These are phyloP conservation scores for Saccharomycopsis lassenensis DNA, from an alignment of 805 yeast genomes.

Conservation along the genomic window DNA sequence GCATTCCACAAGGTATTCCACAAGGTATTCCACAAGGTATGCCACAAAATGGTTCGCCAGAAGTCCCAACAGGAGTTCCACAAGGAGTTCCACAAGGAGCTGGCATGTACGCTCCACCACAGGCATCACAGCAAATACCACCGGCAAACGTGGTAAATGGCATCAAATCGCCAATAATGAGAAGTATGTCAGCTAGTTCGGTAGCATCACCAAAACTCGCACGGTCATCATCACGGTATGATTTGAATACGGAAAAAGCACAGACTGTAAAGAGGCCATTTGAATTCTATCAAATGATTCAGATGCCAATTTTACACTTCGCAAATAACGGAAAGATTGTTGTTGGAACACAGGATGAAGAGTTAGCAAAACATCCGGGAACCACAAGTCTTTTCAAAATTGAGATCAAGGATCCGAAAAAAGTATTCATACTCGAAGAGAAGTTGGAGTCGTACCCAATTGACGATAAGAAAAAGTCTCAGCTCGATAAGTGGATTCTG, in stretches of 20 bases:
- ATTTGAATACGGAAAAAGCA: not conserved
- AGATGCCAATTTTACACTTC: conserved; percentile 15
- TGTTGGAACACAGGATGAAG: not conserved
- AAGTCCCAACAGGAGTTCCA: not conserved
- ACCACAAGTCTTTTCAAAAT: not conserved
- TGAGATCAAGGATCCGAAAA: conserved; percentile 7
- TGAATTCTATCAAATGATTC: conserved; percentile 10
- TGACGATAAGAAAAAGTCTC: conserved; percentile 15
- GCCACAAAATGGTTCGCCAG: not conserved
- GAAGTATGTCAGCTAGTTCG: too few species aligned
- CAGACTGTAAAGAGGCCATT: conserved; percentile 5
- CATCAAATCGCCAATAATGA: too few species aligned
- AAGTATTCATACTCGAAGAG: conserved; percentile 8
- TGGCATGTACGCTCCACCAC: not conserved
- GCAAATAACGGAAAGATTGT: conserved; percentile 8
- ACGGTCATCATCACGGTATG: not conserved
- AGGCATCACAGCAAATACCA: not conserved
- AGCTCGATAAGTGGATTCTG: conserved; percentile 14
- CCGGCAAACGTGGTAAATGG: too few species aligned
- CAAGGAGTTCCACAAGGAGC: too few species aligned
- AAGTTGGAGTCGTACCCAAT: conserved; percentile 11
- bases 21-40: not conserved
- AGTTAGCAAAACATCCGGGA: not conserved
- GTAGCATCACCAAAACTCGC: not conserved
- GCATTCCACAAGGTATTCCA: too few species aligned